Conservation (phyloP, 208 protist species). For the Endotrypanum monterogeii region DNA sequence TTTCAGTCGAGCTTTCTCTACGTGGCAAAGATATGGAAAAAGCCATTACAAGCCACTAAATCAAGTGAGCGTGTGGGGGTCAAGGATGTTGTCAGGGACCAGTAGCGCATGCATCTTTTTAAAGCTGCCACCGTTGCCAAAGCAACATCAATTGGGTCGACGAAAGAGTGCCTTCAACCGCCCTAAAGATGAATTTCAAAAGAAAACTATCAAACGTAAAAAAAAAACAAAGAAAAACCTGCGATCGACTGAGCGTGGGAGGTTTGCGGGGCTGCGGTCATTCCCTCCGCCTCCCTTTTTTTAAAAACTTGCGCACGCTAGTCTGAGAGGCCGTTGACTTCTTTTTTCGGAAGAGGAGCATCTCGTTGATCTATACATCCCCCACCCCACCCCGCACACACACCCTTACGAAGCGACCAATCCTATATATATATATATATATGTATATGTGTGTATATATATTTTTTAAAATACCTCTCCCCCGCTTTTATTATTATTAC, state of each 20-base stretch:
- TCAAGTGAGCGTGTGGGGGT: not conserved
- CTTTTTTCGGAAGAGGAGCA: too few species aligned
- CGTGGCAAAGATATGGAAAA: conserved; percentile 81
- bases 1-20: conserved; percentile 84
- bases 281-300: too few species aligned
- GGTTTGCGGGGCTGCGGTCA: not conserved
- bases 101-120: not conserved
- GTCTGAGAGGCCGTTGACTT: too few species aligned
- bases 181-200: not conserved
- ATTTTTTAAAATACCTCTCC: not conserved
- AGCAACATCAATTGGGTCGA: not conserved
- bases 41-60: conserved; percentile 1
- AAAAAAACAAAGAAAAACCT: too few species aligned
- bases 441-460: too few species aligned
- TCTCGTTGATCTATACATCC: too few species aligned
- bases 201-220: too few species aligned
- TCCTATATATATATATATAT: too few species aligned
- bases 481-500: not conserved
- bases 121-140: not conserved
- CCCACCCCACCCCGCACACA: too few species aligned
- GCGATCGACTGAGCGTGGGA: not conserved
- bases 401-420: too few species aligned
- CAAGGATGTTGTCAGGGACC: not conserved
- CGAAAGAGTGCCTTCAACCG: not conserved
- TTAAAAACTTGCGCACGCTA: too few species aligned